phyloP scores from a whole-genome alignment of 208 protist genomes.

The Porcisia deanei region DNA sequence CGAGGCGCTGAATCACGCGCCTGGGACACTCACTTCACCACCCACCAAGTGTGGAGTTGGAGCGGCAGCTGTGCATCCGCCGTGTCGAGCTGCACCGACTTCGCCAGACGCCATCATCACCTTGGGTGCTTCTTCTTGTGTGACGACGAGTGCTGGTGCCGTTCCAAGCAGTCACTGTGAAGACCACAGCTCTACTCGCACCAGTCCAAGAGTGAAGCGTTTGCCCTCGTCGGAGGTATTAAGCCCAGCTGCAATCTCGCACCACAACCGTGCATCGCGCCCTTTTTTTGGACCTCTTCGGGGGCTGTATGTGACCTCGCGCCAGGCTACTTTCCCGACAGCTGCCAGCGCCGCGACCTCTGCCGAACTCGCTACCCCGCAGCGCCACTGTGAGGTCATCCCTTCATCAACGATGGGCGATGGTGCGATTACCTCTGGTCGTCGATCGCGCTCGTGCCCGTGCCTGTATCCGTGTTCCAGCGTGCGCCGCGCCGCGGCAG shows the following conservation, averaged over 20 bases:
- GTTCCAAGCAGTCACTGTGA: background rate
- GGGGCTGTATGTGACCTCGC: background rate
- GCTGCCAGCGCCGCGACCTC: background rate
- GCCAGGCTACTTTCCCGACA: background rate
- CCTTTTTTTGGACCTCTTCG: background rate
- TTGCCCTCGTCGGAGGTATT: background rate
- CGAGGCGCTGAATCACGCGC: background rate
- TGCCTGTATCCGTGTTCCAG: slow-evolving; percentile 7
- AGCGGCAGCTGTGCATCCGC: background rate
- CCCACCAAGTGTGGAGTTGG: too few relatives aligned
- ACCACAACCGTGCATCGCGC: background rate
- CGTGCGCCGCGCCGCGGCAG: background rate
- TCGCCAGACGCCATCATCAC: background rate
- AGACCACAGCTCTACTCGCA: background rate
- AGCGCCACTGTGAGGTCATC: background rate
- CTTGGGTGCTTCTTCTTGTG: background rate
- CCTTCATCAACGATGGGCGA: background rate
- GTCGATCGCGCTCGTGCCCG: slow-evolving; percentile 1
- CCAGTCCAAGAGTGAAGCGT: background rate
- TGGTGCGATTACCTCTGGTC: background rate
- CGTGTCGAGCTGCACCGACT: background rate
- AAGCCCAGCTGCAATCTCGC: background rate
- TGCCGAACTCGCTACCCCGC: background rate
- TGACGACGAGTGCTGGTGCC: background rate
- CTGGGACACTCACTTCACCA: background rate